Evolutionary conservation across 1,284 basidiomycete species (phyloP), one percentile per base, ranked within the genome.

Genomic region (Takashimella tepidaria): DNA sequence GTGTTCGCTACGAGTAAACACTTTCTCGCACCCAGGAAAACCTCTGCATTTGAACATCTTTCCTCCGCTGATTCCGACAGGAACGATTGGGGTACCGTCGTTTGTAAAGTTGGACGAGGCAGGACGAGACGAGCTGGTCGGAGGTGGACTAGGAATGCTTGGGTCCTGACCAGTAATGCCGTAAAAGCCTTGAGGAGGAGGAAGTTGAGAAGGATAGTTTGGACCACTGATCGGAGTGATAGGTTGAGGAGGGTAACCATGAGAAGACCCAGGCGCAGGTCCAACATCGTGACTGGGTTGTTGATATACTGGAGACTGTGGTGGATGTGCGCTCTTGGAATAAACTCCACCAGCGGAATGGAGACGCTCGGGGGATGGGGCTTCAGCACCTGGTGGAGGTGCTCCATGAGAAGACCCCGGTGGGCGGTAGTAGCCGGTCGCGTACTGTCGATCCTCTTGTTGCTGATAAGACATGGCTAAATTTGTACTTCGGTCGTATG

Each of bases 21-120:
- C 90, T 90, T 97, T 97, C 60, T 87, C 82, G 77, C 93, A 97
- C 53, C 93, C 90, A 60, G 91, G 92, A 72, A 89, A 97, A 8
- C 92, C 92, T 56, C 86, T 83, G 78, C 93, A 98, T 67, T 92
- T 88, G 74, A 96, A 97, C 56, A 92, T 89, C 79, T 95, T 96
- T n/a, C 74, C 74, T 16, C 73, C 74, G 43, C 66, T 69, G 45
- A 76, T 67, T 21, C 74, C 74, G 1, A 74, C 72, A 8, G 74
- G 74, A 4, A 76, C 69, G 45, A 74, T 70, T 3, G 70, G 70
- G 10, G 64, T 55, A 23, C 72, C 72, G 8, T 73, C 72, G 0
- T 58, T 47, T 6, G 68, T 69, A 46, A 64, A 70, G 45, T 64
- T 61, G 22, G 45, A n/a, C 51, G 3, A 49, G 4, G 41, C 45